Conservation (phyloP, 176 grass and related monocot species). For the Eragrostis curvula region DNA sequence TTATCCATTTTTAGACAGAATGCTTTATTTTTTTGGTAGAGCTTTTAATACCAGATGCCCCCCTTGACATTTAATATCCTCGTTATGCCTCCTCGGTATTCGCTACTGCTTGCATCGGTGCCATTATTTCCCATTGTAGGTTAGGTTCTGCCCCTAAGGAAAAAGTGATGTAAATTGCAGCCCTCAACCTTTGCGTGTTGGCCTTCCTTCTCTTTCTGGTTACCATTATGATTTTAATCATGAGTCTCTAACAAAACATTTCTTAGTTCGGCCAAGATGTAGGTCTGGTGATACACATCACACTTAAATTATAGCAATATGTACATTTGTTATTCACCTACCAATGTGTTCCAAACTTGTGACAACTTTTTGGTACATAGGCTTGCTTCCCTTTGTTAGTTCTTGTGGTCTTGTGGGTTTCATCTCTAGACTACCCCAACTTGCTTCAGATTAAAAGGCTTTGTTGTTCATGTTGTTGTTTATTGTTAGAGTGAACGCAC, state of each 20-base stretch:
- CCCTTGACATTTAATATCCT: conserved; percentile 29
- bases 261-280: not conserved
- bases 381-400: too few species aligned
- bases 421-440: too few species aligned
- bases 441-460: too few species aligned
- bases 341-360: not conserved
- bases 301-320: conserved; percentile 7
- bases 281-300: not conserved
- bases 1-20: not conserved
- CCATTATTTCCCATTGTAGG: not conserved
- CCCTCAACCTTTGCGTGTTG: not conserved
- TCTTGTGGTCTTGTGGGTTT: too few species aligned
- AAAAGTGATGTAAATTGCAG: not conserved
- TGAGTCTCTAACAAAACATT: not conserved
- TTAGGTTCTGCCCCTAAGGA: not conserved
- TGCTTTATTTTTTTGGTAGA: not conserved
- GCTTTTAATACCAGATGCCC: not conserved
- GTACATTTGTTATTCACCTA: not conserved
- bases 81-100: not conserved
- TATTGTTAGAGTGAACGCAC: too few species aligned
- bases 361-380: not conserved
- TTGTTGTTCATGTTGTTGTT: too few species aligned
- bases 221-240: conserved; percentile 7
- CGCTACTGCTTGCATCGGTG: not conserved
- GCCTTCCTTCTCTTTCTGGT: conserved; percentile 12